These are phyloP conservation scores for Phytophthora podocarpi DNA, from an alignment of 352 stramenopile genomes.

Conservation along the genomic window DNA sequence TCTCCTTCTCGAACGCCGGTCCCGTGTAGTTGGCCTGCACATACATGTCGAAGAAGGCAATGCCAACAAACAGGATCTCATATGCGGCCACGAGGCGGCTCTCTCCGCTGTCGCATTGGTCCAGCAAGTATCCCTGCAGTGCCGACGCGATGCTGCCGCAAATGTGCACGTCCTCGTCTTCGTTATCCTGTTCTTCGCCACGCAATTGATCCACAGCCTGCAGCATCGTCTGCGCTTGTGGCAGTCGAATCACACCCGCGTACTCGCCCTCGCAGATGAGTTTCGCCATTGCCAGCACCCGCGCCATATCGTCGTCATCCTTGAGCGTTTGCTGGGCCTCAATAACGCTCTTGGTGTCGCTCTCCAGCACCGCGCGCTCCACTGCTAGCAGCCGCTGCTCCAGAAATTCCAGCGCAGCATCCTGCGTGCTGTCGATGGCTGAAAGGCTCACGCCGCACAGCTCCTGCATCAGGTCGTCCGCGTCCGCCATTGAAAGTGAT, in stretches of 20 bases:
- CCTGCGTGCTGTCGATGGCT: conserved; percentile 39
- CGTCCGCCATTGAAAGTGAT: conserved; percentile 43
- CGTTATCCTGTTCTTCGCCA: conserved; percentile 17
- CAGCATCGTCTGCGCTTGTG: conserved; percentile 40
- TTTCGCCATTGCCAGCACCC: conserved; percentile 53
- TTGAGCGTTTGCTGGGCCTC: conserved; percentile 19
- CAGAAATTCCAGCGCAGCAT: conserved; percentile 46
- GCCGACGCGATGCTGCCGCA: conserved; percentile 45
- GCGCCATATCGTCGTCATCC: conserved; percentile 12
- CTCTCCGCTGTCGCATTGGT: conserved; percentile 31
- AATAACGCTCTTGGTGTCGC: conserved; percentile 34
- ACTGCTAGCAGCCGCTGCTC: conserved; percentile 43
- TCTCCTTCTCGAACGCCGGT: conserved; percentile 62
- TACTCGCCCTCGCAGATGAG: conserved; percentile 69
- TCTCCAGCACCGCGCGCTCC: conserved; percentile 69
- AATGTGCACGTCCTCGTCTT: conserved; percentile 47
- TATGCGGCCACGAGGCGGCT: conserved; percentile 51
- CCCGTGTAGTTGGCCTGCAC: conserved; percentile 86
- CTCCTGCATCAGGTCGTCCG: conserved; percentile 68
- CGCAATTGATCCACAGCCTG: conserved; percentile 13
- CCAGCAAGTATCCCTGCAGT: conserved; percentile 51
- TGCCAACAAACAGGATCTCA: conserved; percentile 60
- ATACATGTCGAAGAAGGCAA: conserved; percentile 79
- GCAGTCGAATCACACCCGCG: conserved; percentile 56
- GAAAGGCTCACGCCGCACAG: conserved; percentile 59